These are phyloP conservation scores for Stereum hirsutum DNA, from an alignment of 1,284 basidiomycete species.

Conservation along the genomic window DNA sequence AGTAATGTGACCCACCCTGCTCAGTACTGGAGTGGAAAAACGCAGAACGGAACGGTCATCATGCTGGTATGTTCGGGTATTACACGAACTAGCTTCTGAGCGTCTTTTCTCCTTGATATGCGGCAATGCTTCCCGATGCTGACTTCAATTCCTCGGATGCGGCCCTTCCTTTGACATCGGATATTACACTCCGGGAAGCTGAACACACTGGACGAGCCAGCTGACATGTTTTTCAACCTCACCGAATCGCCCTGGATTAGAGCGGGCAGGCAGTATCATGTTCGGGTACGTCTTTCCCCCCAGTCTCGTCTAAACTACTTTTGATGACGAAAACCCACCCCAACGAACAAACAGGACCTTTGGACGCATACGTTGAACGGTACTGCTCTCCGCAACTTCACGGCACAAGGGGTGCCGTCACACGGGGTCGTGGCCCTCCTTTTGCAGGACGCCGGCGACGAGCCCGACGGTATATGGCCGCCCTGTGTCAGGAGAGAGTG, in stretches of 20 bases:
- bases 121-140: no score
- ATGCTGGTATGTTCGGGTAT: conserved; percentile 31
- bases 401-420: conserved; percentile 43
- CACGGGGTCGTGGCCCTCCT: conserved; percentile 66
- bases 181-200: conserved; percentile 18
- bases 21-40: conserved; percentile 43
- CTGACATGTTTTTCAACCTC: conserved; percentile 51
- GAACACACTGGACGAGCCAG: conserved; percentile 38
- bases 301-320: background rate
- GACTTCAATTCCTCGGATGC: no score
- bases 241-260: conserved; percentile 66
- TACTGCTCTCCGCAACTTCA: conserved; percentile 55
- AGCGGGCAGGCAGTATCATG: conserved; percentile 52
- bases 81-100: no score
- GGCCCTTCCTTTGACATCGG: background rate
- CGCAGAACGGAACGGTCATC: conserved; percentile 36
- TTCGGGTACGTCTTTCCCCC: conserved; percentile 21
- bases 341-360: conserved; percentile 35
- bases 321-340: background rate
- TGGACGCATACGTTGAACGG: conserved; percentile 65
- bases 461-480: conserved; percentile 37
- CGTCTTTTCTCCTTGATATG: no score
- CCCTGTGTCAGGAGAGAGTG: conserved; percentile 15
- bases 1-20: conserved; percentile 36
- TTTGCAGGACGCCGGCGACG: conserved; percentile 55